These are phyloP conservation scores for Aspergillus incahuasiensis DNA, from an alignment of 495 filamentous ascomycete species.

Conservation along the genomic window DNA sequence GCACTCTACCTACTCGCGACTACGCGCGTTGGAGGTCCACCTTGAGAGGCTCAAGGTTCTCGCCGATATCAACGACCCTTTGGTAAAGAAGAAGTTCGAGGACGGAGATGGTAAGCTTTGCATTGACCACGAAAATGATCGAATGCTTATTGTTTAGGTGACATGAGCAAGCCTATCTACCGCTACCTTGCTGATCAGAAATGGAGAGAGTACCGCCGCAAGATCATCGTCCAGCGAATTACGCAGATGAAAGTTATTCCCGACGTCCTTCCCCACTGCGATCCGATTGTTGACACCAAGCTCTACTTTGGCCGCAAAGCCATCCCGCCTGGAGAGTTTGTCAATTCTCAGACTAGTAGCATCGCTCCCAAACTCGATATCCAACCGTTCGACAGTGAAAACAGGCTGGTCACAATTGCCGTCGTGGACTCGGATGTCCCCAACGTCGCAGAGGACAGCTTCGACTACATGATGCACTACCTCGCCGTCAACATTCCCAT, in stretches of 20 bases:
- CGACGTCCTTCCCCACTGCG: slow-evolving; percentile 83
- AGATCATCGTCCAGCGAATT: slow-evolving; percentile 79
- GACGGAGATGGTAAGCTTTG: slow-evolving; percentile 78
- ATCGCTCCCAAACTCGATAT: slow-evolving; percentile 68
- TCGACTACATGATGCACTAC: slow-evolving; percentile 78
- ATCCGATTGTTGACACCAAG: slow-evolving; percentile 72
- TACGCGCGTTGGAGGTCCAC: slow-evolving; percentile 66
- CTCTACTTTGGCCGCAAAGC: slow-evolving; percentile 67
- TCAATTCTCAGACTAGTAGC: slow-evolving; percentile 66
- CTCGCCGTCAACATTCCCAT: slow-evolving; percentile 66
- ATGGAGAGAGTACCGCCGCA: slow-evolving; percentile 77
- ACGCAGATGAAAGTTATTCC: slow-evolving; percentile 83
- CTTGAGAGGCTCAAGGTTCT: slow-evolving; percentile 80
- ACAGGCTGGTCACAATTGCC: slow-evolving; percentile 75
- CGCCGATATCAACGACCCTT: slow-evolving; percentile 92
- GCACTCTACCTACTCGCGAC: slow-evolving; percentile 54
- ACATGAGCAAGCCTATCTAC: slow-evolving; percentile 97
- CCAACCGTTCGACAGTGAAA: slow-evolving; percentile 76
- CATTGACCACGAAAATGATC: too few relatives aligned
- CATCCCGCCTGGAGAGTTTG: slow-evolving; percentile 69
- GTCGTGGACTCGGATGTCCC: slow-evolving; percentile 92
- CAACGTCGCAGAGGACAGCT: slow-evolving; percentile 67
- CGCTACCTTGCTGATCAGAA: slow-evolving; percentile 79
- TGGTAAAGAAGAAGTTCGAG: slow-evolving; percentile 92
- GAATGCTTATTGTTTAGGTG: slow-evolving; percentile 48